Evolutionary conservation across 169 alveolate genomes (phyloP).

Genomic region (Plasmodium cynomolgi): DNA sequence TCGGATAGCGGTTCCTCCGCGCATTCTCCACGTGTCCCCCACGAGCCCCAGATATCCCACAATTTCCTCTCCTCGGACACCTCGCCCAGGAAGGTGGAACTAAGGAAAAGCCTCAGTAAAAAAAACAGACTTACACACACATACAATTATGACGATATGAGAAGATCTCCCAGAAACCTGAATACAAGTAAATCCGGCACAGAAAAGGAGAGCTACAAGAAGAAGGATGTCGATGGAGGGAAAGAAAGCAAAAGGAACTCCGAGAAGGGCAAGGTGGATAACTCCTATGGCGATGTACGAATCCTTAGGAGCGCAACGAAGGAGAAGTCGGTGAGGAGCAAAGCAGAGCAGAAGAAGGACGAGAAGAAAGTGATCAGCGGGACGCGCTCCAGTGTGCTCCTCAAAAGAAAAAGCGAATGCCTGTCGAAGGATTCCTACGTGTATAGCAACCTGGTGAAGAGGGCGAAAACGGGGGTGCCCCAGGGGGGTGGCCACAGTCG

Average conservation of each 20-base stretch:
- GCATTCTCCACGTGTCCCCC: neutral
- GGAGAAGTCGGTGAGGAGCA: neutral
- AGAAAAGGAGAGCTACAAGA: neutral
- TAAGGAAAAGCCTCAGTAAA: neutral
- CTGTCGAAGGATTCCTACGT: neutral
- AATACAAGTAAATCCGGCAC: neutral
- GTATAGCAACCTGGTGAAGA: neutral
- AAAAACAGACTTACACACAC: neutral
- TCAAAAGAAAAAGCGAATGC: slow-evolving; percentile 7
- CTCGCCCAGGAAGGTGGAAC: neutral
- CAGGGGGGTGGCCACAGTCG: neutral
- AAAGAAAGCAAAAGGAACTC: neutral
- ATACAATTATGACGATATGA: neutral
- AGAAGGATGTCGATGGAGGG: neutral
- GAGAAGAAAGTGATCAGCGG: neutral
- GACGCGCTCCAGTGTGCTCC: slow-evolving; percentile 8
- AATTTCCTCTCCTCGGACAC: neutral
- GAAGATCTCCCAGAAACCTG: neutral
- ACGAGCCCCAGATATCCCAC: neutral
- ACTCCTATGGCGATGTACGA: neutral
- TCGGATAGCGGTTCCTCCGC: neutral
- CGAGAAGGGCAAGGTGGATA: neutral
- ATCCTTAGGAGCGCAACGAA: neutral
- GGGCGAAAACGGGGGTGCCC: neutral
- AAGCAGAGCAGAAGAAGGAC: neutral